Base-by-base conservation (phyloP, 768 basidiomycete genomes). In the Tricholoma flavovirens region DNA sequence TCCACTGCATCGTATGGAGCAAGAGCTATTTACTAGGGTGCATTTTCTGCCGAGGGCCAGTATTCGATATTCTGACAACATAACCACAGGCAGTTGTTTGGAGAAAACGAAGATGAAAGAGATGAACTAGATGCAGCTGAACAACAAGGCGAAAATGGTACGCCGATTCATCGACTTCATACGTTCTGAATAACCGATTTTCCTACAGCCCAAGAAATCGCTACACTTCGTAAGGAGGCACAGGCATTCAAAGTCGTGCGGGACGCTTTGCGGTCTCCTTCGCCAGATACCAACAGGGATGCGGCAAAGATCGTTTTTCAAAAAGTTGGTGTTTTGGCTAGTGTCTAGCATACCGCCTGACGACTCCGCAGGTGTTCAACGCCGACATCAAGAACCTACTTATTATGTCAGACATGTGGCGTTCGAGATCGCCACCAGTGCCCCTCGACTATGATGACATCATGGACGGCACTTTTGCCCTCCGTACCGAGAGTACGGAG, bases 1-100 rank as follows among this genome's bases (percentile, higher is more conserved):
- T 98, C 51, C 97, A 99, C 65, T 99, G 96, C 66, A 98, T 99
- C 49, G 95, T 98, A 2, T 99, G 97, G 97, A 93, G 93, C 29
- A 99, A 98, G 70, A 94, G 85, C 56, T 98, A 98, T 74, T 84
- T 99, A 11, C 82, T 98, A 64, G 86, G 89, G 95, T 92, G 62
- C 66, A 88, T 72, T 5, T 1, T 49, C 15, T 48, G 0, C 24
- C 49, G 24, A 48, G 49, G 26, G 12, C 10, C 46, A 35, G 17
- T 36, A 9, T 62, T 36, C 22, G 26, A 17, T 17, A 30, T 10
- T 17, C 33, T 30, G 58, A 54, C 45, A 40, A 40, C 36, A 51
- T 56, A 53, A 57, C 49, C 53, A 26, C 49, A 97, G 94, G 15
- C 94, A 98, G 71, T 71, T 99, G 8, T 98, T 98, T 61, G 97